Evolutionary conservation across 306 rosid species (phyloP), one percentile per base, ranked within the genome.

Genomic region (Carpinus viminea): DNA sequence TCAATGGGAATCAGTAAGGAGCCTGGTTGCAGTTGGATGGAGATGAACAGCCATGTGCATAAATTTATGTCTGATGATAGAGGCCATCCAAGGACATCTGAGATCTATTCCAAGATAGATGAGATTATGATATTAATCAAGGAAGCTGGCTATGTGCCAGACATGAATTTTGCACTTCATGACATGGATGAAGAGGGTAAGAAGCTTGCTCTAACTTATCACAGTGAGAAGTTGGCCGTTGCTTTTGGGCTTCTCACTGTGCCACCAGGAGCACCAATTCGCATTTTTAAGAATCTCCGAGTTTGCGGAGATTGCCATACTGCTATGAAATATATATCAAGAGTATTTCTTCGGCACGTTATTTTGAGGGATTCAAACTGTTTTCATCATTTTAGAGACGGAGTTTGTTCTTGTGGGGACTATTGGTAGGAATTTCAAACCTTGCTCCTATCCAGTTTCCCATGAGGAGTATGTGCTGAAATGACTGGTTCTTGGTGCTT

Each of bases 271-370:
- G 90, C 85, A 64, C 92, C 96, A 54, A 88, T 92, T 77, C 83
- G 98, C 73, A 79, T 90, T 57, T 92, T 88, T 50, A 92, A 94
- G 94, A 94, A 94, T 89, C 88, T 94, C 28, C 75, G 97, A 68
- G 97, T 89, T 79, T 93, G 97, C 78, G 98, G 98, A 34, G 97
- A 94, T 83, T 94, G 98, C 75, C 98, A 93, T 79, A 84, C 87
- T n/a, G 93, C 97, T 16, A 90, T 92, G 89, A 92, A 90, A 74
- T 89, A 79, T 78, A 85, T 90, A 69, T 92, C 98, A 13, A 76
- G 34, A 60, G 87, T 88, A 68, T 87, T 80, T 43, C 28, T 62
- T 64, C 78, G 94, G 52, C 94, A 90, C 84, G 87, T 94, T 80
- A 86, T 92, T 76, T 81, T 92, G 89, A 92, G 97, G 85, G 97